Conservation (phyloP, 768 basidiomycete genomes). For the Tulasnella calospora region DNA sequence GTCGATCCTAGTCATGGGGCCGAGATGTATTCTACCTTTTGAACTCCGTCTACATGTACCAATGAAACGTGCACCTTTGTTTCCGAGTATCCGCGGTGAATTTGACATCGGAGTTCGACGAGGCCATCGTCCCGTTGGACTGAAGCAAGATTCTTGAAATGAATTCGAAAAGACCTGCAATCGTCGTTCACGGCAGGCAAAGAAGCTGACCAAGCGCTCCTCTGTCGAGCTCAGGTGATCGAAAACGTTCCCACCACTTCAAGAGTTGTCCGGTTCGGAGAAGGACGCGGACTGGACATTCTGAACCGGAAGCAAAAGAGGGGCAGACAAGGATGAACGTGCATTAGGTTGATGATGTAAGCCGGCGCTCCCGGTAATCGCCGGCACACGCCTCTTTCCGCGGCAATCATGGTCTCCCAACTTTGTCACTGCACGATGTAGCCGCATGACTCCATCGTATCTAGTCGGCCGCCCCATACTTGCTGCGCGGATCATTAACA, state of each 20-base stretch:
- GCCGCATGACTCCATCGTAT: conserved; percentile 9
- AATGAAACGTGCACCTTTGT: neutral
- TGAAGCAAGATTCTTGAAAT: neutral
- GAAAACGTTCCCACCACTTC: too few species aligned
- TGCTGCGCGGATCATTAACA: neutral
- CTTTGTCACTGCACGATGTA: neutral
- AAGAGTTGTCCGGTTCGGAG: neutral
- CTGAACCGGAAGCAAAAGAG: neutral
- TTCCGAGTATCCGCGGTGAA: neutral
- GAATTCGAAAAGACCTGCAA: neutral
- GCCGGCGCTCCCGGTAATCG: neutral
- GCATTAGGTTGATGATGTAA: neutral
- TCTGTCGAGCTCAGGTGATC: too few species aligned
- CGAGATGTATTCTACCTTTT: neutral
- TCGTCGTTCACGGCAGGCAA: neutral
- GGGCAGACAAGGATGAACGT: neutral
- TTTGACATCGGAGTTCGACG: neutral
- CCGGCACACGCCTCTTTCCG: neutral
- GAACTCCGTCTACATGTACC: neutral
- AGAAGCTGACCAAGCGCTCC: neutral
- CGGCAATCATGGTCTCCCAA: neutral
- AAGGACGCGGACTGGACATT: neutral
- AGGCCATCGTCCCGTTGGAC: neutral
- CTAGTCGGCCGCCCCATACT: neutral
- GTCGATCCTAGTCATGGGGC: neutral